These are phyloP conservation scores for Incumbomyces delicatus DNA, from an alignment of 2,329 filamentous ascomycete species.

Conservation along the genomic window DNA sequence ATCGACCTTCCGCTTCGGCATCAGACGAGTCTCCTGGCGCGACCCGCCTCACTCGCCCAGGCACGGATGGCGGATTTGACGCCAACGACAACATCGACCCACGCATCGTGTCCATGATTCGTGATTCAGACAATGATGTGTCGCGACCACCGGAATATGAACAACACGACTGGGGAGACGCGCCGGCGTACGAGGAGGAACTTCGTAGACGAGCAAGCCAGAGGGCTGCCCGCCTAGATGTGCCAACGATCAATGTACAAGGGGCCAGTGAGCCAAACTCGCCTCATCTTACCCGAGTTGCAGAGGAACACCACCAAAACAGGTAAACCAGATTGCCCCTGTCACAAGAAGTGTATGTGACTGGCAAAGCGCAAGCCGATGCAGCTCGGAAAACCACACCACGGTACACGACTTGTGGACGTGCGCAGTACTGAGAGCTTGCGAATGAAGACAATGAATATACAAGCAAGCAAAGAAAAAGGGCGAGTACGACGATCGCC, in stretches of 20 bases:
- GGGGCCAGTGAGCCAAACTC: slow-evolving; percentile 20
- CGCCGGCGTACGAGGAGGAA: slow-evolving; percentile 29
- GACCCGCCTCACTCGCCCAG: slow-evolving; percentile 6
- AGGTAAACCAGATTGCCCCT: not conserved
- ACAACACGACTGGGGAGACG: slow-evolving; percentile 33
- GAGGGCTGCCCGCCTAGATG: slow-evolving; percentile 13
- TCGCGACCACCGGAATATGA: slow-evolving; percentile 32
- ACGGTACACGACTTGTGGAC: too few relatives aligned
- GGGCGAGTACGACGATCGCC: too few relatives aligned
- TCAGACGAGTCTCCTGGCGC: slow-evolving; percentile 4
- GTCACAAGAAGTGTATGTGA: not conserved
- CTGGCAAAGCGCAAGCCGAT: not conserved
- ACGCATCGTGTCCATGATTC: slow-evolving; percentile 5
- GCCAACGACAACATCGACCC: not conserved
- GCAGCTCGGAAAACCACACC: too few relatives aligned
- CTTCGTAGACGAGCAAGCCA: not conserved
- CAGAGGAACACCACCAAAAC: not conserved
- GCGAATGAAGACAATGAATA: too few relatives aligned
- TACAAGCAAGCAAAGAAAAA: too few relatives aligned
- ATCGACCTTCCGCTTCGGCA: not conserved
- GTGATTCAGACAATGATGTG: slow-evolving; percentile 12
- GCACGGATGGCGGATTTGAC: not conserved
- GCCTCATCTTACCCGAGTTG: slow-evolving; percentile 8
- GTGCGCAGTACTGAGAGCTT: too few relatives aligned
- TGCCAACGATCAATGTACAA: slow-evolving; percentile 20